These are phyloP conservation scores for Nephelium lappaceum DNA, from an alignment of 345 rosid genomes.

Conservation along the genomic window DNA sequence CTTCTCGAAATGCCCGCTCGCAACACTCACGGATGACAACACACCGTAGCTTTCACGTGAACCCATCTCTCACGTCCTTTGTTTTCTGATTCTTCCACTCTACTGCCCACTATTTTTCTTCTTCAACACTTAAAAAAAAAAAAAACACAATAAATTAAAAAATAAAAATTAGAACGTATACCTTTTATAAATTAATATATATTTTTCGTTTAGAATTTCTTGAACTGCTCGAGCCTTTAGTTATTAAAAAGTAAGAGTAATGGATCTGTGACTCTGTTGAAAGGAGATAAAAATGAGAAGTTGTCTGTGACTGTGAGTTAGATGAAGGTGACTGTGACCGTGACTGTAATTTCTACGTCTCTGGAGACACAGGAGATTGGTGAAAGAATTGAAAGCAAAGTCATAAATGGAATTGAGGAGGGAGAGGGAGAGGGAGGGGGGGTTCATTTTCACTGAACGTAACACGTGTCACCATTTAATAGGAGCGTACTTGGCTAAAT, in stretches of 20 bases:
- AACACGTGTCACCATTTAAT: constrained; percentile 7
- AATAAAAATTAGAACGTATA: too few relatives aligned
- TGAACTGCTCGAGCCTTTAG: too few relatives aligned
- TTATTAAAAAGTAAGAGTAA: too few relatives aligned
- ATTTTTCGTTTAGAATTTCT: too few relatives aligned
- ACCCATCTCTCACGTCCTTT: constrained; percentile 36
- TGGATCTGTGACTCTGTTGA: too few relatives aligned
- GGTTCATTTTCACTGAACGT: background rate
- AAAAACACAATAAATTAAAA: too few relatives aligned
- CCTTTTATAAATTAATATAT: too few relatives aligned
- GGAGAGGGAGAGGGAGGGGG: too few relatives aligned
- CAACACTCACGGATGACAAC: constrained; percentile 47
- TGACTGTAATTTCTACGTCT: background rate
- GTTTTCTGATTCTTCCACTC: too few relatives aligned
- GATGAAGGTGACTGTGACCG: background rate
- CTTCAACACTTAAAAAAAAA: too few relatives aligned
- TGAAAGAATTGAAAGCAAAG: constrained; percentile 33
- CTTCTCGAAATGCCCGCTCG: constrained; percentile 45
- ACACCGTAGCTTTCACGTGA: constrained; percentile 53
- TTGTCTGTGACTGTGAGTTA: background rate
- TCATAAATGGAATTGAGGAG: background rate
- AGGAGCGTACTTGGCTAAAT: background rate
- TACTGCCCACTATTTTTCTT: too few relatives aligned
- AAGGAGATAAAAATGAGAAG: too few relatives aligned
- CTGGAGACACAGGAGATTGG: constrained; percentile 22